Base-by-base conservation (phyloP, 1,284 basidiomycete species). In the Rhodotorula sp. region DNA sequence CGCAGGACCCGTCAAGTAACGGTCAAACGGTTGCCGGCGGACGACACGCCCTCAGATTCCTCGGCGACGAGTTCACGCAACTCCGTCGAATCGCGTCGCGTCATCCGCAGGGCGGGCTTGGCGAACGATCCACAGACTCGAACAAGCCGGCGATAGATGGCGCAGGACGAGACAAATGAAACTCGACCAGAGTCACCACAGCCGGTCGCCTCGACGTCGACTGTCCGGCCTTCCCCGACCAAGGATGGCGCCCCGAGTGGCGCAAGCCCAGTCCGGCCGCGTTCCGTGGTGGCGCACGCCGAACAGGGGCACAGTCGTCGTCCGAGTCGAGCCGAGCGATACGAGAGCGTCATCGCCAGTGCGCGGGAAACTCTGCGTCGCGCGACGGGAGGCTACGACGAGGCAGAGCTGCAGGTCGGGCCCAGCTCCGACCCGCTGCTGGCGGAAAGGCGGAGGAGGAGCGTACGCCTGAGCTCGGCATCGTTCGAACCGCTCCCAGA, bases 241-340 rank as follows among this genome's bases (percentile, higher is more conserved):
- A 54, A 54, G n/a, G 26, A 54, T 26, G 29, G 53, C n/a, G 26
- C 53, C 14, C 12, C 30, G 1, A 29, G 18, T 10, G 6, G 53
- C 1, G 12, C 37, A 20, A 60, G 60, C 1, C 66, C 66, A 2
- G 42, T 46, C 4, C 26, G 30, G 18, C 66, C 66, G 1, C 49
- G 37, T 42, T 42, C 55, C 5, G 24, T 26, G 8, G 53, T 29
- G 29, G 26, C 26, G 17, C n/a, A 54, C 17, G 26, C 26, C 53
- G 53, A 54, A 18, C 24, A 54, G 26, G 63, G 53, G 6, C 71
- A 73, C 26, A 46, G 59, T 1, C 62, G 73, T 2, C 48, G 70
- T 22, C 73, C 73, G 12, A 68, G 65, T 18, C 59, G 73, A 0
- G 70, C 73, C 22, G 73, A 75, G 59, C 64, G 73, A 20, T 75